Percentiles rank a stretch among this genome's conserved stretches.
Evolutionary conservation across 2,329 filamentous ascomycete species (phyloP).

Genomic region (Beauveria australis): DNA sequence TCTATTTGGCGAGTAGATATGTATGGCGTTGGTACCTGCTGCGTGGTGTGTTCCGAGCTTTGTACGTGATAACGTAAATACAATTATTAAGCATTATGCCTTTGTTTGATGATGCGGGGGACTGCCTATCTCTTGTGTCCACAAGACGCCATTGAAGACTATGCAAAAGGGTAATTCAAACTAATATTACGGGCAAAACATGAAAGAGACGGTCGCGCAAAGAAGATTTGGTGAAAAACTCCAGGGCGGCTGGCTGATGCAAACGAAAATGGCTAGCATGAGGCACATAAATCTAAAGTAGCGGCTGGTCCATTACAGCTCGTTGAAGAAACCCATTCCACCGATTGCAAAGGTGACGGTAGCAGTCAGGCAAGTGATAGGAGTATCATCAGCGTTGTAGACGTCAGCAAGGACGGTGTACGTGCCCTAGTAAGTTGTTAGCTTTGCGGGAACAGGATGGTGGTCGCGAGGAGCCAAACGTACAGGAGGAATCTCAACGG

Average conservation of each 20-base stretch:
- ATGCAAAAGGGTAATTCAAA: background rate
- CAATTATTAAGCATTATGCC: background rate
- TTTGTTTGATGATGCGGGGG: background rate
- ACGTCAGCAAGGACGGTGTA: constrained; percentile 88
- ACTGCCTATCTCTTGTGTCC: too few species aligned
- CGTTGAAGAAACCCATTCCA: constrained; percentile 29
- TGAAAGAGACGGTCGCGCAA: constrained; percentile 12
- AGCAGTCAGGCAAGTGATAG: constrained; percentile 82
- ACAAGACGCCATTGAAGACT: background rate
- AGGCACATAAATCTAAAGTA: constrained; percentile 7
- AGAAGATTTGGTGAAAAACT: background rate
- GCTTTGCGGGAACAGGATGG: background rate
- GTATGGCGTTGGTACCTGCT: background rate
- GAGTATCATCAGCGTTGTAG: constrained; percentile 60
- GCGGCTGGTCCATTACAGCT: constrained; percentile 27
- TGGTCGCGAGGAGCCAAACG: constrained; percentile 27
- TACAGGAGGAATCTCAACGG: constrained; percentile 81
- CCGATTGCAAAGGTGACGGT: constrained; percentile 51
- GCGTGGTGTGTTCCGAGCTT: background rate
- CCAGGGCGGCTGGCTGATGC: constrained; percentile 1
- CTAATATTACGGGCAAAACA: constrained; percentile 8
- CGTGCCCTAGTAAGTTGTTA: constrained; percentile 54
- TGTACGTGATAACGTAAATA: background rate
- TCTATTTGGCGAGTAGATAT: constrained; percentile 57
- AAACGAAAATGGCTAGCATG: constrained; percentile 3